Base-by-base conservation (phyloP, 495 filamentous ascomycete species). In the Hypoxylon fragiforme region DNA sequence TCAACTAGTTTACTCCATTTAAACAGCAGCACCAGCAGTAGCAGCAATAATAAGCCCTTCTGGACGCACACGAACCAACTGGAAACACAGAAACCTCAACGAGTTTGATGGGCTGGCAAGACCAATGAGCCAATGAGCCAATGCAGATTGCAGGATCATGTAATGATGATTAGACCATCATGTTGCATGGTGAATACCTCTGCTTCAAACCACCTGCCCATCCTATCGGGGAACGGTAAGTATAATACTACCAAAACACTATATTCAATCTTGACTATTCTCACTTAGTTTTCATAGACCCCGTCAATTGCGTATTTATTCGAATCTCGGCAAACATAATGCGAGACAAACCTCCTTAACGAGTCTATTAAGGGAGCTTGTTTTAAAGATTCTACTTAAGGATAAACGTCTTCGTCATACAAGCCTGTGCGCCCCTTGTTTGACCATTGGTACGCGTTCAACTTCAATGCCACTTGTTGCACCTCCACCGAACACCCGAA, bases 51-150 rank as follows among this genome's bases (percentile, higher is more conserved):
- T n/a, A n/a, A n/a, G n/a, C n/a, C n/a, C 18, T 18, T 35, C 11
- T 28, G 32, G 31, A 11, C 39, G 20, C 16, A 22, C 19, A 24
- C 21, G 9, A 35, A 20, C 40, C 45, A 35, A 43, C 34, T 13
- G 30, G 45, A 44, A 61, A 51, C 44, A 41, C 42, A 34, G 32
- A 7, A 36, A n/a, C 18, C 41, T 36, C 35, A 13, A 11, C 16
- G 19, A 37, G 26, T 20, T 7, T 37, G 52, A 62, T 62, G n/a
- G n/a, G n/a, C n/a, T n/a, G n/a, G n/a, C n/a, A n/a, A n/a, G n/a
- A n/a, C n/a, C n/a, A n/a, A n/a, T n/a, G n/a, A n/a, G n/a, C n/a
- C 55, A 34, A 51, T 52, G 58, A 57, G 39, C 48, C 52, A 57
- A 57, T 53, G 21, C 43, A 19, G 16, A 35, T 34, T 53, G 47